These are phyloP conservation scores for Ustilago nuda DNA, from an alignment of 1,284 basidiomycete genomes.

Conservation along the genomic window DNA sequence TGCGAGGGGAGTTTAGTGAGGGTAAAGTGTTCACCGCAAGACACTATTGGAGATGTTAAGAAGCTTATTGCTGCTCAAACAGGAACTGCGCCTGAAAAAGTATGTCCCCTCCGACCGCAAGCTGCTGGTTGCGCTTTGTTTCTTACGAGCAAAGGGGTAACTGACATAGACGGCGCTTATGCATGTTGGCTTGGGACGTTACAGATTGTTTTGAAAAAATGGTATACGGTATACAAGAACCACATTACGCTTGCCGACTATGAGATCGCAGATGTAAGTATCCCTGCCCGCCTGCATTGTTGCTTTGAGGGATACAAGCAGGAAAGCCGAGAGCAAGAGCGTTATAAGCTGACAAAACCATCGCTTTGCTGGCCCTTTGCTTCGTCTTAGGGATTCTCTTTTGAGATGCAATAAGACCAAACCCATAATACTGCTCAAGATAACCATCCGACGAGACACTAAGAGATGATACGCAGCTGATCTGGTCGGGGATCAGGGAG, in stretches of 20 bases:
- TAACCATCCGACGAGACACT: too few species aligned
- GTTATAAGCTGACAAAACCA: neutral
- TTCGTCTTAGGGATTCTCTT: slow-evolving; percentile 34
- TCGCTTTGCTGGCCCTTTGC: neutral
- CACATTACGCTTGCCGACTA: slow-evolving; percentile 92
- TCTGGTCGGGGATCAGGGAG: too few species aligned
- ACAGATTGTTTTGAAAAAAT: slow-evolving; percentile 95
- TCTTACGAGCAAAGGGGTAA: neutral
- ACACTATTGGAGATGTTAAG: slow-evolving; percentile 97
- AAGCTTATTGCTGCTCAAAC: slow-evolving; percentile 96
- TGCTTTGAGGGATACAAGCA: neutral
- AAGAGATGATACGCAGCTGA: too few species aligned
- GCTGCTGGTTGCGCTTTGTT: too few species aligned
- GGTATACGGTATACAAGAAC: slow-evolving; percentile 72
- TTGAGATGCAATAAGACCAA: slow-evolving; percentile 43
- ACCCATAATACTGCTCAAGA: too few species aligned
- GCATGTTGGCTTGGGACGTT: neutral
- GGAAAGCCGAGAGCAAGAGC: neutral
- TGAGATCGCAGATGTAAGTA: slow-evolving; percentile 71
- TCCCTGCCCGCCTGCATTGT: neutral
- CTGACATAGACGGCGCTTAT: neutral
- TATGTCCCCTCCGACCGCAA: too few species aligned
- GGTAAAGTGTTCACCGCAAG: slow-evolving; percentile 75
- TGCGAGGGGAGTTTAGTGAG: too few species aligned
- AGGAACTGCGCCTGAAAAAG: slow-evolving; percentile 78